Conservation (phyloP, 768 basidiomycete species). For the Tulasnella sp. region DNA sequence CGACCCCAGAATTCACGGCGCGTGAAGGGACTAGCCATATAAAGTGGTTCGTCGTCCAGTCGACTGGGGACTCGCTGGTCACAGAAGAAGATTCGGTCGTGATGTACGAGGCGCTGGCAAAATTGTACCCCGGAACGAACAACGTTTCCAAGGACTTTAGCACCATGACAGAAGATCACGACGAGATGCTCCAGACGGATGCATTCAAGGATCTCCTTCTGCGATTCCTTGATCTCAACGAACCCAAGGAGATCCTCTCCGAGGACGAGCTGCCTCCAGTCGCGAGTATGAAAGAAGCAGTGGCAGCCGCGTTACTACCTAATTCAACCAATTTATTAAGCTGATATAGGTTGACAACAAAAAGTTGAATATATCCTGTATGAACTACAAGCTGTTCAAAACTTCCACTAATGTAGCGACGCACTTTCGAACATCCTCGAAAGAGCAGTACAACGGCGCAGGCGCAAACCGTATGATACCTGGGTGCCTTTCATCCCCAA, state of each 20-base stretch:
- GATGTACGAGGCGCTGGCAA: conserved; percentile 50
- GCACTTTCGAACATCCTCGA: conserved; percentile 66
- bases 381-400: background rate
- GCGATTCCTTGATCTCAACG: background rate
- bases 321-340: background rate
- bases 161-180: conserved; percentile 45
- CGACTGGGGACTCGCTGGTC: conserved; percentile 60
- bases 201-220: conserved; percentile 42
- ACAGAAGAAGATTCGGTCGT: conserved; percentile 52
- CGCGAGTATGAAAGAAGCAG: background rate
- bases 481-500: conserved; percentile 87
- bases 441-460: conserved; percentile 76
- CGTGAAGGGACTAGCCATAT: conserved; percentile 31
- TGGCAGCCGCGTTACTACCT: background rate
- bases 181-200: conserved; percentile 41
- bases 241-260: background rate
- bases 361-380: background rate
- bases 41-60: conserved; percentile 69
- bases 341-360: background rate
- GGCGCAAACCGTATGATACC: conserved; percentile 89
- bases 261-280: background rate
- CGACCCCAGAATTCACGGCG: conserved; percentile 36
- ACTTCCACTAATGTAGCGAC: conserved; percentile 54
- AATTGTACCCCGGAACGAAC: conserved; percentile 31
- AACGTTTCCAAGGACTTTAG: conserved; percentile 32